Base-by-base conservation (phyloP, 352 stramenopile species). In the Phytophthora sojae region DNA sequence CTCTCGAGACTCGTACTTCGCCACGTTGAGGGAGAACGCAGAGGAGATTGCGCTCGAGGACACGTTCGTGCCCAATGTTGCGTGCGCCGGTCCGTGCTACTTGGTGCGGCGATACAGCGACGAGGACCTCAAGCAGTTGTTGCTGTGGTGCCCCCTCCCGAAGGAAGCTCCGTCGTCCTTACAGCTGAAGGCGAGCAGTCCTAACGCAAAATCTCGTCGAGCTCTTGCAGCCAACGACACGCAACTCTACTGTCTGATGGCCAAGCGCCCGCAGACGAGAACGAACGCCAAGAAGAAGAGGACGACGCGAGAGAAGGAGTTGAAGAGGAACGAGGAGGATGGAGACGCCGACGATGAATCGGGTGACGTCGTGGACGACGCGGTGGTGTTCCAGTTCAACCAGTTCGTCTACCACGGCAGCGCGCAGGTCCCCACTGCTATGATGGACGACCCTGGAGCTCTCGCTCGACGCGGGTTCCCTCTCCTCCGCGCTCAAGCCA, bases 361-460 rank as follows among this genome's bases (percentile, higher is more conserved):
- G 25, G 68, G 62, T 0, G 68, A 69, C 25, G 5, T 80, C 17
- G 51, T 77, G 3, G 61, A 74, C 7, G 70, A 80, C 15, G 67
- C 72, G 14, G 85, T 90, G 0, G 72, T 92, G 1, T 92, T 92
- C 61, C 81, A 89, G 52, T 90, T 92, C 70, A 87, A 90, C 54
- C 61, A 89, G 61, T 91, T 80, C 63, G 64, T 88, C 2, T 92
- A 92, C 47, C 65, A 79, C 9, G 82, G 85, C 2, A 71, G 58
- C 6, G 59, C 78, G 14, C 61, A 61, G 12, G 32, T 90, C 6
- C 60, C 63, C 5, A 59, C 61, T 3, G 53, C 23, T 0, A 61
- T 72, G 35, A 25, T 92, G 44, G 73, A 90, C 35, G 79, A 90
- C 47, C 64, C 87, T 29, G 79, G 62, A 45, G 83, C 76, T 12